Percentiles rank a stretch among this genome's conserved stretches.
Conservation (phyloP, 1,284 basidiomycete genomes). For the Inonotus obliquus region DNA sequence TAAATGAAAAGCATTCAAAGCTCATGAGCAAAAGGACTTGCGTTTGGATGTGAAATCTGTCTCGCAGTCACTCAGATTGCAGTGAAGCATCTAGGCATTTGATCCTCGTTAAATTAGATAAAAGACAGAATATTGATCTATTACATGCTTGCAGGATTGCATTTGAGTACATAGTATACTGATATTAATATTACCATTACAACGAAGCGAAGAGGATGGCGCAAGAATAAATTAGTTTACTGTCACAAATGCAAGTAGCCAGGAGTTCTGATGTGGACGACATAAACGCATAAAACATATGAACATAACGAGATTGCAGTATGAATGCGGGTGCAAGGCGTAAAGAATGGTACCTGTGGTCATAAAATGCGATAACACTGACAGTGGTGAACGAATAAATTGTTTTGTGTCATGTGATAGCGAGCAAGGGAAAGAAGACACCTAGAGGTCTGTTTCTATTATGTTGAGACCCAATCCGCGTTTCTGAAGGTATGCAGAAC, state of each 20-base stretch:
- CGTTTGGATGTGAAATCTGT: no score
- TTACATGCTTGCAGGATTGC: no score
- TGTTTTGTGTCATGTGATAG: not conserved
- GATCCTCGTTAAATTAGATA: not conserved
- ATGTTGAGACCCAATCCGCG: not conserved
- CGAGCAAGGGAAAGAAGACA: not conserved
- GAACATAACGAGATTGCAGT: not conserved
- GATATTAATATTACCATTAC: not conserved
- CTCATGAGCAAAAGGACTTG: no score
- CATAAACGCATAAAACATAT: conserved; percentile 5
- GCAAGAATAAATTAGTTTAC: not conserved
- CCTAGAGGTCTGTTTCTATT: not conserved
- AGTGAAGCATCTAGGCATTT: no score
- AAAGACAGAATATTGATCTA: no score
- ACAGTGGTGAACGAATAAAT: not conserved
- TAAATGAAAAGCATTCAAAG: no score
- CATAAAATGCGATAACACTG: not conserved
- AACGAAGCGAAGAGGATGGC: not conserved
- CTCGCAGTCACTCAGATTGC: no score
- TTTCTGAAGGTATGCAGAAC: conserved; percentile 13
- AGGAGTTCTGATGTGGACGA: not conserved
- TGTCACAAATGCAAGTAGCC: not conserved
- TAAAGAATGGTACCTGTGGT: not conserved
- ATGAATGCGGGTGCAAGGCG: not conserved
- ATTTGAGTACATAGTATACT: no score